Evolutionary conservation across 2,329 filamentous ascomycete genomes (phyloP).

Genomic region (Sporothrix globosa): DNA sequence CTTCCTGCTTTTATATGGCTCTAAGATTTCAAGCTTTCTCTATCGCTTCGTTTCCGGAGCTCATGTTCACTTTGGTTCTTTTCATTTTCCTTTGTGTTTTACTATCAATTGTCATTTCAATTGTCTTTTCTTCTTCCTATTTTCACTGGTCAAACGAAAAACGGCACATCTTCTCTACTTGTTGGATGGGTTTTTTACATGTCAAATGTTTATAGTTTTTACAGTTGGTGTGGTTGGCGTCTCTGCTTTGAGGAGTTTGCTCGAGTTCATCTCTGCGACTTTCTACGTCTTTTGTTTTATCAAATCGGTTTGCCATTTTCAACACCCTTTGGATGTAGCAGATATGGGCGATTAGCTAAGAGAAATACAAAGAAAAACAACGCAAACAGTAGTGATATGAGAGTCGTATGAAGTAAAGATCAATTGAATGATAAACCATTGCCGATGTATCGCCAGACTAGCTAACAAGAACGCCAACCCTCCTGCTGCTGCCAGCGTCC

Average conservation of each 20-base stretch:
- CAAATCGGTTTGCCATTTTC: constrained; percentile 13
- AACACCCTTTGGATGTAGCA: constrained; percentile 11
- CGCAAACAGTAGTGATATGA: background rate
- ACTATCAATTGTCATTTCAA: background rate
- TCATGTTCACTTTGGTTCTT: background rate
- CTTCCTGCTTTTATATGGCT: constrained; percentile 25
- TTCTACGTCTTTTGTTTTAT: background rate
- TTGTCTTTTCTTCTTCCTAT: background rate
- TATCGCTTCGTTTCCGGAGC: too few species aligned
- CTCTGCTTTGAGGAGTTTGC: constrained; percentile 1
- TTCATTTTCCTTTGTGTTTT: constrained; percentile 1
- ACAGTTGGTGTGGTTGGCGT: constrained; percentile 1
- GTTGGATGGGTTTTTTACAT: constrained; percentile 10
- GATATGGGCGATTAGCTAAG: constrained; percentile 4
- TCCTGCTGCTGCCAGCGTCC: background rate
- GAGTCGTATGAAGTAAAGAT: too few species aligned
- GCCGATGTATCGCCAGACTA: constrained; percentile 14
- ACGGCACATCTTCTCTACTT: background rate
- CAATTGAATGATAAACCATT: background rate
- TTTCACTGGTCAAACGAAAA: constrained; percentile 19
- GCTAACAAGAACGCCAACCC: constrained; percentile 6
- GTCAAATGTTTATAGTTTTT: background rate
- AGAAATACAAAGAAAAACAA: constrained; percentile 15
- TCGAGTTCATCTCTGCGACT: background rate
- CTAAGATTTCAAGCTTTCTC: too few species aligned